A percentile compares a stretch with the other conserved stretches of the same genome.
These are phyloP conservation scores for Mycena chlorophos DNA, from an alignment of 768 basidiomycete species.

Conservation along the genomic window DNA sequence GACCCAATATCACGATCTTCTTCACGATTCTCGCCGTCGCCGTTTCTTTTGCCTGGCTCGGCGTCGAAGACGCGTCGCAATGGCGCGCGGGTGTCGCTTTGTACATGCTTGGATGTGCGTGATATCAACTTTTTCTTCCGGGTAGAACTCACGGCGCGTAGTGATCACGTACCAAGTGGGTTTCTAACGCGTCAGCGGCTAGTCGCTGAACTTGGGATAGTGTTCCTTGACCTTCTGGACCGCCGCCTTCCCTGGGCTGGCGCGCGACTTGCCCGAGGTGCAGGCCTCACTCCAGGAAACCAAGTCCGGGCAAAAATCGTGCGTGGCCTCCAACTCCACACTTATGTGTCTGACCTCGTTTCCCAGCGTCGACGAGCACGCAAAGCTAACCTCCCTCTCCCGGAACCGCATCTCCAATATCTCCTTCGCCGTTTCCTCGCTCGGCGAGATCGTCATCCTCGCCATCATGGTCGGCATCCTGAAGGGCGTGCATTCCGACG, in stretches of 20 bases:
- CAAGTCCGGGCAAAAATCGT: constrained; percentile 50
- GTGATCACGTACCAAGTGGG: constrained; percentile 72
- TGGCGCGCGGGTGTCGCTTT: constrained; percentile 64
- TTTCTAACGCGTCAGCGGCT: background rate
- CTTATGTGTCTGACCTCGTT: background rate
- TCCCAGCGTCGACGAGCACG: constrained; percentile 51
- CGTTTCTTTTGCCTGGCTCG: constrained; percentile 78
- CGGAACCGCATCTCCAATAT: constrained; percentile 77
- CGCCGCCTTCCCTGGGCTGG: constrained; percentile 77
- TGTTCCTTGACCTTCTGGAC: constrained; percentile 80
- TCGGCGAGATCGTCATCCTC: constrained; percentile 69
- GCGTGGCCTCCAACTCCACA: constrained; percentile 8
- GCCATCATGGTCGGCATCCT: constrained; percentile 76
- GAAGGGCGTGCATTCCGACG: constrained; percentile 59
- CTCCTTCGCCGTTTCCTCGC: constrained; percentile 68
- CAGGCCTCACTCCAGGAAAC: constrained; percentile 47
- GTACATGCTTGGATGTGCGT: constrained; percentile 66
- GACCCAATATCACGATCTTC: constrained; percentile 76
- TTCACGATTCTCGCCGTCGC: constrained; percentile 67
- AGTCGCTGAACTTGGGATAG: constrained; percentile 30
- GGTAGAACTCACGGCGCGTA: constrained; percentile 27
- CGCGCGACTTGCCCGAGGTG: constrained; percentile 70
- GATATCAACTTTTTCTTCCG: constrained; percentile 12
- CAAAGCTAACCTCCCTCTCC: constrained; percentile 57
- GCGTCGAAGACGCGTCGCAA: constrained; percentile 61